Evolutionary conservation across 164 flowering plant genomes (phyloP), one percentile per base, ranked within the genome.

Genomic region (Dillenia suffruticosa): DNA sequence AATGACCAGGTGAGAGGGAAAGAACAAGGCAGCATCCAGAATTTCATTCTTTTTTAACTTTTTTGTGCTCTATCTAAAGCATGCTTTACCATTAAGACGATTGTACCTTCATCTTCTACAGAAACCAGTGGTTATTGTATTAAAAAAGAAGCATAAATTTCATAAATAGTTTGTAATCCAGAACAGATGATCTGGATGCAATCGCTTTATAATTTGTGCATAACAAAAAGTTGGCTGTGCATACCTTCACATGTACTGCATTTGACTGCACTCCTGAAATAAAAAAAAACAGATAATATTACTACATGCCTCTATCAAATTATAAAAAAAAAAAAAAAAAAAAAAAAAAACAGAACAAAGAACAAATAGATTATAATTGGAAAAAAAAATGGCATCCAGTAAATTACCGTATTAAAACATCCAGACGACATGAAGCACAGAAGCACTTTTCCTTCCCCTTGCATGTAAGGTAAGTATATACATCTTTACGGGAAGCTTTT

Each of bases 161-260:
- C 40, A 32, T 32, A 32, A 32, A 32, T 32, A 32, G 40, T 32
- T 32, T 32, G 40, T 32, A 32, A 32, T 32, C 40, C 40, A 32
- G 40, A 32, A 32, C 5, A 7, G 40, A 32, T 32, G 40, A 6
- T 32, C 40, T 32, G 40, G 40, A 32, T 4, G 40, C 40, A 32
- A 32, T 32, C 40, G 5, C 40, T 32, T 32, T 32, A 32, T 32
- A 5, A 5, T 32, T 32, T 32, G 7, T 32, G 40, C 40, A 5
- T 32, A 4, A 32, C 40, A 32, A 32, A 26, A 26, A 32, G 40
- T 32, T 32, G 40, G 40, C 40, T 32, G 40, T 32, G 59, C 19
- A 57, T 87, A 94, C 99, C 99, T 94, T 82, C 75, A 73, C 99
- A 94, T 47, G 66, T 59, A 68, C 69, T 75, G 82, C 99, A 94